Percentiles rank a stretch among this genome's conserved stretches.
Evolutionary conservation across 2,329 filamentous ascomycete species (phyloP).

Genomic region (Botrytis medusae): DNA sequence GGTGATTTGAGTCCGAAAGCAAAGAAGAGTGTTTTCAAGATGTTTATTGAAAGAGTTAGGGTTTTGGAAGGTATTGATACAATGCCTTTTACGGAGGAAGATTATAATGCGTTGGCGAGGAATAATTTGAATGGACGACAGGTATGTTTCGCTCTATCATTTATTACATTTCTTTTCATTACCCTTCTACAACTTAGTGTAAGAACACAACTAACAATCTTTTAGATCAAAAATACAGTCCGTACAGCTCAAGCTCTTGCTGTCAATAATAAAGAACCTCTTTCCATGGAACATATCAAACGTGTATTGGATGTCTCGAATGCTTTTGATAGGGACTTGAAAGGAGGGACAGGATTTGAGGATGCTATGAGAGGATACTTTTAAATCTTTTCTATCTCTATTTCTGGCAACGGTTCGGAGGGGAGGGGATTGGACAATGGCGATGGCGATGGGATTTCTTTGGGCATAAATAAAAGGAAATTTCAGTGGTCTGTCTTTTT

Average conservation of each 20-base stretch:
- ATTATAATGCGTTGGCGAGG: slow-evolving; percentile 65
- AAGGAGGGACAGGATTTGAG: slow-evolving; percentile 75
- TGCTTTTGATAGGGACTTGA: slow-evolving; percentile 80
- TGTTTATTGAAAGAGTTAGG: slow-evolving; percentile 75
- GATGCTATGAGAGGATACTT: slow-evolving; percentile 83
- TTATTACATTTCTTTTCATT: background rate
- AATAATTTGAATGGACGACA: slow-evolving; percentile 69
- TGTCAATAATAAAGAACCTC: slow-evolving; percentile 67
- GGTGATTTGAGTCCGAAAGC: slow-evolving; percentile 71
- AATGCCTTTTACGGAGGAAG: slow-evolving; percentile 63
- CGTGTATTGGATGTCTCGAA: slow-evolving; percentile 82
- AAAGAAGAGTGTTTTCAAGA: slow-evolving; percentile 77
- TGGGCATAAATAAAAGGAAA: slow-evolving; percentile 1
- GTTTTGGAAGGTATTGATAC: slow-evolving; percentile 61
- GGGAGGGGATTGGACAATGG: no score
- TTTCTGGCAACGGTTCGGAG: background rate
- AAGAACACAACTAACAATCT: background rate
- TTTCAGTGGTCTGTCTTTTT: background rate
- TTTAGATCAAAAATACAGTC: slow-evolving; percentile 79
- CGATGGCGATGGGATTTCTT: background rate
- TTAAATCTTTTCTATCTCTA: slow-evolving; percentile 24
- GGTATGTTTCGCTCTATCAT: slow-evolving; percentile 43
- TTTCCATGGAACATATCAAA: slow-evolving; percentile 77
- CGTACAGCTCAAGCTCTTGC: slow-evolving; percentile 81
- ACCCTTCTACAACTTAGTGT: background rate